Evolutionary conservation across 1,284 basidiomycete genomes (phyloP), one percentile per base, ranked within the genome.

Genomic region (Cryptococcus sp.): DNA sequence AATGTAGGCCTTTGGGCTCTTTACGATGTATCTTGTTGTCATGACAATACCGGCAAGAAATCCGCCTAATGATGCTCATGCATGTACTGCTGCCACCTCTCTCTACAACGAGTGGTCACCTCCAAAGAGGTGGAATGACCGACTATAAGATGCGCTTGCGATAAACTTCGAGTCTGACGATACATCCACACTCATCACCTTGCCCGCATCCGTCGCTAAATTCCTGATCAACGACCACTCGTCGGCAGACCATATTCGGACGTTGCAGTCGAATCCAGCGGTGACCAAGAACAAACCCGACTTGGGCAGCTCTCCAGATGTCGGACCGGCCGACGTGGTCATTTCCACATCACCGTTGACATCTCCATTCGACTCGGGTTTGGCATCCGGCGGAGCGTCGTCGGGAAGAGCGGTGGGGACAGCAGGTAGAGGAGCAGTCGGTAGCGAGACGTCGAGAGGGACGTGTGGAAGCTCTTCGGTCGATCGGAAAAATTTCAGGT

Each of bases 181-280:
- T 22, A 97, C 78, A 69, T 98, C 95, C 26, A 94, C 91, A 31
- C 87, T 91, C 95, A 98, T 98, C 51, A 97, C 92, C 72, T 97
- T 97, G 31, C 92, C 92, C 5, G 87, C 86, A 67, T 97, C 94
- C 14, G 91, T 93, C 28, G 87, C 84, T 53, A 99, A 78, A 41
- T 87, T 87, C 53, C 85, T 80, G 40, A 97, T 77, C 31, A 94
- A 76, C 63, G 91, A 89, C 94, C 95, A 99, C 67, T 98, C 95
- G 69, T 98, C 95, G 23, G 94, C 90, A 58, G 86, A 90, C 95
- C 95, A 99, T 40, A 98, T 68, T 68, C 95, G 91, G 57, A 98
- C 90, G 51, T 87, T 82, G 1, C 91, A 90, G 68, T 99, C 95
- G 71, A 97, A 98, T 1, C 94, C 94, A 1, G 87, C 80, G 52